Conservation (phyloP, 768 basidiomycete species). For the Lactifluus pinguis region DNA sequence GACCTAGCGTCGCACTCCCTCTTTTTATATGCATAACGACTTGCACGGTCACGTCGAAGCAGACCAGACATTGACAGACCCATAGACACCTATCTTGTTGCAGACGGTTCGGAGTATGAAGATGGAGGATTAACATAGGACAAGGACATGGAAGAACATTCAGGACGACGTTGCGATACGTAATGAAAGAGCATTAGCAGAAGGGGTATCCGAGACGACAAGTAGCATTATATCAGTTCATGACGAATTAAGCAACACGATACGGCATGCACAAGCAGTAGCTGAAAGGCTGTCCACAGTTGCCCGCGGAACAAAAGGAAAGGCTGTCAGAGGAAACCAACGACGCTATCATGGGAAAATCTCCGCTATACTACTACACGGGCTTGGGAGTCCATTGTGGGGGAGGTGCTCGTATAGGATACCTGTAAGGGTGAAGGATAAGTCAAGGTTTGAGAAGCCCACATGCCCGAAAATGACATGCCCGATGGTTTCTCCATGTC, state of each 20-base stretch:
- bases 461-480: conserved; percentile 30
- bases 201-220: no score
- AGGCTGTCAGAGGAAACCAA: not conserved
- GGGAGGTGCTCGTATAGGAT: conserved; percentile 24
- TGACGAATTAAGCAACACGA: no score
- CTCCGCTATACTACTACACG: not conserved
- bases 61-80: conserved; percentile 15
- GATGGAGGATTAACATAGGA: conserved; percentile 5
- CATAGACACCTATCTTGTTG: not conserved
- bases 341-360: not conserved
- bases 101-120: conserved; percentile 13
- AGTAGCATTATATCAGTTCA: no score
- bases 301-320: conserved; percentile 1
- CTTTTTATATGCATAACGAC: conserved; percentile 7
- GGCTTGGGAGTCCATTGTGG: conserved; percentile 23
- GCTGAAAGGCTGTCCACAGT: not conserved
- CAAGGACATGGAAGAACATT: not conserved
- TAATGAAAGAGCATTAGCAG: no score
- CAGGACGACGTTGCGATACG: not conserved
- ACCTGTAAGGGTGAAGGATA: conserved; percentile 14
- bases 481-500: conserved; percentile 73
- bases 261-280: not conserved
- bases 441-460: not conserved
- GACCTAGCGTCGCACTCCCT: not conserved
- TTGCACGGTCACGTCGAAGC: conserved; percentile 4